Conservation (phyloP, 1,284 basidiomycete species). For the Leccinum pallidistipes region DNA sequence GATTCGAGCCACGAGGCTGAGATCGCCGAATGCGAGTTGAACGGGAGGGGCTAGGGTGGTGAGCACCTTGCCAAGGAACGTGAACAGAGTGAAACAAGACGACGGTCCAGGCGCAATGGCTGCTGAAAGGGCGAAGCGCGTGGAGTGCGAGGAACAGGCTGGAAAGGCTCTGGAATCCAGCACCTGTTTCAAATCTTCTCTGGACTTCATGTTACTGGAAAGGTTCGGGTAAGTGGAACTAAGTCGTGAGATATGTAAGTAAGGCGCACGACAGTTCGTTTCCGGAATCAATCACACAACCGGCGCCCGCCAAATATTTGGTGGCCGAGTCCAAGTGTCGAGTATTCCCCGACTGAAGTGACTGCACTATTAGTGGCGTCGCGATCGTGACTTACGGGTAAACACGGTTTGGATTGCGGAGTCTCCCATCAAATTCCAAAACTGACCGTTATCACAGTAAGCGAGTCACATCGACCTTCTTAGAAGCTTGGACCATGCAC, state of each 20-base stretch:
- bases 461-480: not conserved
- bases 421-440: not conserved
- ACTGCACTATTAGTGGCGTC: not conserved
- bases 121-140: conserved; percentile 1
- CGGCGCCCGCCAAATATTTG: conserved; percentile 6
- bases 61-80: conserved; percentile 8
- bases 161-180: not conserved
- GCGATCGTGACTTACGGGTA: not conserved
- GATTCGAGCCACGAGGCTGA: conserved; percentile 15
- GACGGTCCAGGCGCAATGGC: not conserved
- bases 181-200: conserved; percentile 5
- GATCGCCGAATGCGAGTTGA: conserved; percentile 1
- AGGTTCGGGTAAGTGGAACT: conserved; percentile 11
- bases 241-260: conserved; percentile 6
- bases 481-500: not conserved
- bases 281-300: not conserved
- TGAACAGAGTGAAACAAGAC: conserved; percentile 3
- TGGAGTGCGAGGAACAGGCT: conserved; percentile 2
- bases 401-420: not conserved
- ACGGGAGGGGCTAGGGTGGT: not conserved
- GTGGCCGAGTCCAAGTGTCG: conserved; percentile 7
- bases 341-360: not conserved
- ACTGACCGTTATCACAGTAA: not conserved
- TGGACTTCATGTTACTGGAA: conserved; percentile 12
- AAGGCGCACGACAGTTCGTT: conserved; percentile 12